A percentile compares a stretch with the other conserved stretches of the same genome.
phyloP scores from a whole-genome alignment of 177 flowering plant genomes.

The Vitis hybrid region DNA sequence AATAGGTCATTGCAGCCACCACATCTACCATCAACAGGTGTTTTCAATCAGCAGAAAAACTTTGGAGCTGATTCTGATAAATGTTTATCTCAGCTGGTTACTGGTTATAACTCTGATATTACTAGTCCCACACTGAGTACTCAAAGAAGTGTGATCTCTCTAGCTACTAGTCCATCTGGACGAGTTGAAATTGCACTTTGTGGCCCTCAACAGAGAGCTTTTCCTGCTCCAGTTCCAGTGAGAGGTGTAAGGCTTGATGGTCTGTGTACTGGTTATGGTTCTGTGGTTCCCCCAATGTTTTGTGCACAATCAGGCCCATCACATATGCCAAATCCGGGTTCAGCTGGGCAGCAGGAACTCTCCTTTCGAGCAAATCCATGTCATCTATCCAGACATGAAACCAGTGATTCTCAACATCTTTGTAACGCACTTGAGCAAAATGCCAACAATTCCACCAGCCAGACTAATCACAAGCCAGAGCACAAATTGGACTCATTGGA shows the following conservation, averaged over 20 bases:
- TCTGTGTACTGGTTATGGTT: conserved; percentile 34
- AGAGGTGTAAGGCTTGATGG: conserved; percentile 39
- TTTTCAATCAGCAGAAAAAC: conserved; percentile 29
- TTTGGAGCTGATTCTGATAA: conserved; percentile 26
- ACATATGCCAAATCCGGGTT: conserved; percentile 31
- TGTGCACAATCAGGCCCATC: conserved; percentile 39
- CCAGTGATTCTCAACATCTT: conserved; percentile 17
- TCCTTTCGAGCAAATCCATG: conserved; percentile 21
- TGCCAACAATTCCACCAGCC: conserved; percentile 20
- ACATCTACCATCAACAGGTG: conserved; percentile 17
- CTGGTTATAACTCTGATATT: conserved; percentile 25
- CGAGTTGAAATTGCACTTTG: conserved; percentile 31
- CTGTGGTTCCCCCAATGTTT: conserved; percentile 41
- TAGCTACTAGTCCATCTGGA: conserved; percentile 23
- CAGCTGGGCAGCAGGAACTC: conserved; percentile 34
- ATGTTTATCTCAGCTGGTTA: conserved; percentile 18
- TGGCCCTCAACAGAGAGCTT: conserved; percentile 29
- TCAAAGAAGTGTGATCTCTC: conserved; percentile 24
- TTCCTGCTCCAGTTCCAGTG: conserved; percentile 48
- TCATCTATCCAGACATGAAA: conserved; percentile 33
- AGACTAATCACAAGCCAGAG: conserved; percentile 23
- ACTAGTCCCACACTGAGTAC: conserved; percentile 19
- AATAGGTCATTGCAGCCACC: conserved; percentile 29
- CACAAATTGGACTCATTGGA: conserved; percentile 38
- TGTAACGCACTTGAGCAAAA: conserved; percentile 24